Conservation (phyloP, 2,329 filamentous ascomycete genomes). For the Plectosphaerella sp. region DNA sequence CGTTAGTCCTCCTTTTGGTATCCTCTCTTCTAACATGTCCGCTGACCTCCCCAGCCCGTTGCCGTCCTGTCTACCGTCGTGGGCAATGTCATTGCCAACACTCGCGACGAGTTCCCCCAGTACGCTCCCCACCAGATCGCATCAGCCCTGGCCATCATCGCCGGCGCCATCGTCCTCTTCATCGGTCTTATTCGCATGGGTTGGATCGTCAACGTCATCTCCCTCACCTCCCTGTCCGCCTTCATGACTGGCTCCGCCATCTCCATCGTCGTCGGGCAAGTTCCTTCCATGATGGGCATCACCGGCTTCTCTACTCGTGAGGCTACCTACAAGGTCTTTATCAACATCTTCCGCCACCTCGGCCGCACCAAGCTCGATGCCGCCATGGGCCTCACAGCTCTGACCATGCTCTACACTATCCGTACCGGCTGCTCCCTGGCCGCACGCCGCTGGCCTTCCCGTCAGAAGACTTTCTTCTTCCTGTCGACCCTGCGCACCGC, state of each 20-base stretch:
- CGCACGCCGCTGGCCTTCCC: conserved; percentile 65
- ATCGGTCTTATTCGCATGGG: conserved; percentile 78
- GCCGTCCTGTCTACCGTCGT: conserved; percentile 92
- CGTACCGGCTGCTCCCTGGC: conserved; percentile 59
- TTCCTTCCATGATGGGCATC: conserved; percentile 78
- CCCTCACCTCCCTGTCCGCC: conserved; percentile 82
- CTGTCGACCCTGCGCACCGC: conserved; percentile 83
- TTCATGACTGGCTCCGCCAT: conserved; percentile 97
- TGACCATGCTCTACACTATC: conserved; percentile 73
- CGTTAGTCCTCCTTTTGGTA: conserved; percentile 44
- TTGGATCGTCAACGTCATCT: conserved; percentile 91
- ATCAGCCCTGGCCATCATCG: conserved; percentile 71
- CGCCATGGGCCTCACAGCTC: conserved; percentile 79
- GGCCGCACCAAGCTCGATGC: conserved; percentile 69
- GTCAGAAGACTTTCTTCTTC: conserved; percentile 80
- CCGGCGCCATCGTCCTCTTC: conserved; percentile 70
- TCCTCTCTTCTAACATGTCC: background rate
- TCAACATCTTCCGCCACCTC: conserved; percentile 75
- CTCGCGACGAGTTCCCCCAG: conserved; percentile 51
- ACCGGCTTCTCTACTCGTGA: conserved; percentile 69
- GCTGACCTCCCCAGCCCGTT: conserved; percentile 59
- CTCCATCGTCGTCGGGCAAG: conserved; percentile 80
- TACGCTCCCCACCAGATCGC: conserved; percentile 65
- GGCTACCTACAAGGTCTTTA: conserved; percentile 76
- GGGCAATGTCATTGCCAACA: conserved; percentile 71